These are phyloP conservation scores for Orychophragmus violaceus DNA, from an alignment of 345 rosid species.

Conservation along the genomic window DNA sequence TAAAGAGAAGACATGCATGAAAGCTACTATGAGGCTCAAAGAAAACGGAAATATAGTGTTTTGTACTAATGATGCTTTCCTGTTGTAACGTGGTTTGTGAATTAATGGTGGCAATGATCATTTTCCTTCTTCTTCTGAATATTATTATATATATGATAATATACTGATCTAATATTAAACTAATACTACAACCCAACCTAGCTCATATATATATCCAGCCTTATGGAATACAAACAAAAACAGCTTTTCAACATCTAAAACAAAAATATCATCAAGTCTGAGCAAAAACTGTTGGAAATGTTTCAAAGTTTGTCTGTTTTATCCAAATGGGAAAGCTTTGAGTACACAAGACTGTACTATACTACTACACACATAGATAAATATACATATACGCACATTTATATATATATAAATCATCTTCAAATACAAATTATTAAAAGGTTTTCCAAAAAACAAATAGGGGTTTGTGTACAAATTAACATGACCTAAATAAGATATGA, in stretches of 20 bases:
- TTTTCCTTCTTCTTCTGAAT: slow-evolving; percentile 9
- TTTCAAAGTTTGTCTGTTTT: slow-evolving; percentile 10
- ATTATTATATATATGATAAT: neutral
- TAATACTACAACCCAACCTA: neutral
- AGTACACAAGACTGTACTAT: slow-evolving; percentile 12
- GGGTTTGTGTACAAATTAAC: neutral
- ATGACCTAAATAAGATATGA: neutral
- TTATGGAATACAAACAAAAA: slow-evolving; percentile 28
- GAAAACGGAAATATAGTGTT: slow-evolving; percentile 55
- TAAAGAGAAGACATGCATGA: slow-evolving; percentile 17
- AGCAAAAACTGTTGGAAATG: neutral
- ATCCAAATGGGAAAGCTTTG: slow-evolving; percentile 5
- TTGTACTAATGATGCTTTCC: slow-evolving; percentile 81
- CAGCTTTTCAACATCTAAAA: slow-evolving; percentile 20
- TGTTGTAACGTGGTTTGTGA: slow-evolving; percentile 47
- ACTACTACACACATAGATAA: neutral
- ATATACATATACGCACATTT: neutral
- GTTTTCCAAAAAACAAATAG: neutral
- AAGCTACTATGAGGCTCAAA: slow-evolving; percentile 19
- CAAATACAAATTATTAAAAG: neutral
- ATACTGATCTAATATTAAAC: neutral
- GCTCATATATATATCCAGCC: neutral
- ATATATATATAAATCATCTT: neutral
- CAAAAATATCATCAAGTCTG: slow-evolving; percentile 10
- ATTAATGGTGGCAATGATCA: slow-evolving; percentile 81